Conservation (phyloP, 2,329 filamentous ascomycete genomes). For the Phialemoniopsis sp. region DNA sequence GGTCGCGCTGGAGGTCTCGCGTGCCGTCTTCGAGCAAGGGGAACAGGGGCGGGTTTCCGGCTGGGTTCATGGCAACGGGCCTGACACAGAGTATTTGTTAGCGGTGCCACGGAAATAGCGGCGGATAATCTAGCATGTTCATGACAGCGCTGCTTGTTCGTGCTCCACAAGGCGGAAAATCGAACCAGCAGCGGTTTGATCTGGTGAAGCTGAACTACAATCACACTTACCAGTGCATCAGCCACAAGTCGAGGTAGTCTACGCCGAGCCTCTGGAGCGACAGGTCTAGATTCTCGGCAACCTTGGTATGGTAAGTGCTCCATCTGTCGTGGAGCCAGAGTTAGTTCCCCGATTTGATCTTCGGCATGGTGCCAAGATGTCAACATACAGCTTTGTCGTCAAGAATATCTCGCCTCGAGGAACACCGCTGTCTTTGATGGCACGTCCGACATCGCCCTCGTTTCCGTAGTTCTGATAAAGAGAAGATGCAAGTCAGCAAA, state of each 20-base stretch:
- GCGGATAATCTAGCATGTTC: too few relatives aligned
- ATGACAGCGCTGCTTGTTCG: too few relatives aligned
- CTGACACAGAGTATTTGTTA: too few relatives aligned
- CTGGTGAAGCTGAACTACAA: too few relatives aligned
- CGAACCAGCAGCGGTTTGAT: too few relatives aligned
- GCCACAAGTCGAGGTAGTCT: constrained; percentile 43
- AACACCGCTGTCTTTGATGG: constrained; percentile 38
- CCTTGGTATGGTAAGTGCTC: constrained; percentile 53
- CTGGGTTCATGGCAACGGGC: constrained; percentile 2
- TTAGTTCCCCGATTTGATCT: too few relatives aligned
- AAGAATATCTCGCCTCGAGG: constrained; percentile 43
- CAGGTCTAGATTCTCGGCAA: constrained; percentile 36
- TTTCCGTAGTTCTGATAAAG: constrained; percentile 38
- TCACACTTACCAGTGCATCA: constrained; percentile 41
- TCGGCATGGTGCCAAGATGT: too few relatives aligned
- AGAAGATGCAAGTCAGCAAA: background rate
- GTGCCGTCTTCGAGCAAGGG: background rate
- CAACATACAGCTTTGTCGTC: constrained; percentile 50
- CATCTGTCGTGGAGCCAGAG: constrained; percentile 21
- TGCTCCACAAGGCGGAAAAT: too few relatives aligned
- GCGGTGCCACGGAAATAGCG: too few relatives aligned
- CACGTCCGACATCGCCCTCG: constrained; percentile 44
- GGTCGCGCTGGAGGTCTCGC: constrained; percentile 2
- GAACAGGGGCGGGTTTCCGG: constrained; percentile 2
- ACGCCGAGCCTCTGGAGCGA: constrained; percentile 36